Evolutionary conservation across 2,329 filamentous ascomycete species (phyloP), one percentile per base, ranked within the genome.

Genomic region (Neonectria punicea): DNA sequence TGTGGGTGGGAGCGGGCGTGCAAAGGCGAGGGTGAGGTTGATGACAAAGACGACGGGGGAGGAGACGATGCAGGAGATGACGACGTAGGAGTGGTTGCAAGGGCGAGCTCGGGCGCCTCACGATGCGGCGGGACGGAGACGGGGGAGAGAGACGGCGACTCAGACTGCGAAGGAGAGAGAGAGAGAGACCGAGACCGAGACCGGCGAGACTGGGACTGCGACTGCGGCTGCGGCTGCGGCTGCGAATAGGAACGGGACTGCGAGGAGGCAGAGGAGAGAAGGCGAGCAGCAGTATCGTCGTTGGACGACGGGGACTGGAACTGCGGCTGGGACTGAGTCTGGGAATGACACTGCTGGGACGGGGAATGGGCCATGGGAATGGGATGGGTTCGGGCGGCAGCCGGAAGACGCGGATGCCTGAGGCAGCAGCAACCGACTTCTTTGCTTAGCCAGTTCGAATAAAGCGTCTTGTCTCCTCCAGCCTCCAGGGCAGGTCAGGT

Each of bases 331-430:
- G 59, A 59, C 60, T 25, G 55, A 39, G 59, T 36, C 36, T 71
- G 72, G 70, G 72, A 65, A 70, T 70, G 62, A 56, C 64, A 67
- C 65, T 70, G 71, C 66, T 70, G 66, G 66, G 70, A 72, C 58
- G 69, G 70, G 68, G 70, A 72, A 72, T 72, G 70, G 70, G 58
- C 65, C 66, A 61, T 67, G 65, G 66, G 64, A 58, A 69, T 70
- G 66, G 63, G 72, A 59, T 20, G 50, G 55, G 43, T 43, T 47
- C 36, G 56, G 55, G 41, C 22, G 49, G 54, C 54, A 32, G 25
- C 51, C 46, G 55, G 32, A 30, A 36, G 41, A 39, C 20, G 16
- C 10, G 10, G 34, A 6, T 64, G 61, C 61, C 61, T 64, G 56
- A 64, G 61, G 61, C 61, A 59, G 61, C 61, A 59, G 61, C 7